These are phyloP conservation scores for Yamadazyma insecticola DNA, from an alignment of 805 yeast genomes.

Conservation along the genomic window DNA sequence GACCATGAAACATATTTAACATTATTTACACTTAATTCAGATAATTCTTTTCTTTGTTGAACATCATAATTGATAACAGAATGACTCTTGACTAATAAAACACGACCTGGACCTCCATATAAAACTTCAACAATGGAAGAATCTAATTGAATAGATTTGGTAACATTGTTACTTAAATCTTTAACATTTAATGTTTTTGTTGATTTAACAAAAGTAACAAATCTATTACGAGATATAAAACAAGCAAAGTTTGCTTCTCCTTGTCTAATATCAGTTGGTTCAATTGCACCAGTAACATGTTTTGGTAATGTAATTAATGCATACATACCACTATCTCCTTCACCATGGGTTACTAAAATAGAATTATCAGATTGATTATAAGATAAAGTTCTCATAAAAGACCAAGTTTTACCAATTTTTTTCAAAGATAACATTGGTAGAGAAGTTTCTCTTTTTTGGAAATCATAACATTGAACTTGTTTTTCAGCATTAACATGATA, in stretches of 20 bases:
- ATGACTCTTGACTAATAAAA: slow-evolving; percentile 67
- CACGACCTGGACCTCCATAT: slow-evolving; percentile 76
- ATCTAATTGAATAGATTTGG: slow-evolving; percentile 75
- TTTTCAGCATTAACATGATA: slow-evolving; percentile 77
- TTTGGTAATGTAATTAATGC: slow-evolving; percentile 76
- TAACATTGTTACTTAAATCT: slow-evolving; percentile 75
- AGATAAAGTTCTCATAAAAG: slow-evolving; percentile 75
- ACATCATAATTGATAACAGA: slow-evolving; percentile 83
- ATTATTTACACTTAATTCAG: slow-evolving; percentile 64
- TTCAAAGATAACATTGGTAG: slow-evolving; percentile 81
- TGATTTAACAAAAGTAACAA: slow-evolving; percentile 69
- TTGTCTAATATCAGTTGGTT: slow-evolving; percentile 72
- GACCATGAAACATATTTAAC: slow-evolving; percentile 92
- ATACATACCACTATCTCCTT: slow-evolving; percentile 60
- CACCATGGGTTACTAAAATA: slow-evolving; percentile 75
- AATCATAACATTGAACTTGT: slow-evolving; percentile 79
- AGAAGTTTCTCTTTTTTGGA: slow-evolving; percentile 55
- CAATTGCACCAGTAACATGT: slow-evolving; percentile 89
- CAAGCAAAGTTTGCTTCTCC: slow-evolving; percentile 84
- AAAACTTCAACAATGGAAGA: slow-evolving; percentile 66
- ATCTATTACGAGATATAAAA: slow-evolving; percentile 93
- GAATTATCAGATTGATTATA: slow-evolving; percentile 93
- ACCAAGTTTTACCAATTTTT: slow-evolving; percentile 82
- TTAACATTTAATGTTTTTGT: slow-evolving; percentile 71
- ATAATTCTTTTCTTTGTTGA: slow-evolving; percentile 79